Evolutionary conservation across 768 basidiomycete species (phyloP).

Genomic region (Lentinula boryana): DNA sequence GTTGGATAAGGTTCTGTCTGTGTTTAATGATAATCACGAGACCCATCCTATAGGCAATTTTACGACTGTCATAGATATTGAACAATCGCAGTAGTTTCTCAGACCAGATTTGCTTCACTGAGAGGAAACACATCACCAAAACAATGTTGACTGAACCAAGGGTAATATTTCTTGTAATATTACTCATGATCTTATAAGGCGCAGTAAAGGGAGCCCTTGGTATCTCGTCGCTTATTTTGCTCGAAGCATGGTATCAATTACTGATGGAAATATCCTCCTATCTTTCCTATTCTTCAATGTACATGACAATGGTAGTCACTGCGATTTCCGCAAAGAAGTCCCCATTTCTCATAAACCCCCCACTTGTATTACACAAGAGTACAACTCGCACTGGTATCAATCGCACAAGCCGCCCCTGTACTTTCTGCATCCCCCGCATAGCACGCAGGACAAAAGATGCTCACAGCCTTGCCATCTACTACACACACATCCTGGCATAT

Average conservation of each 20-base stretch:
- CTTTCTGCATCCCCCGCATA: background rate
- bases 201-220: no score
- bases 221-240: no score
- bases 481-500: background rate
- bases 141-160: no score
- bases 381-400: background rate
- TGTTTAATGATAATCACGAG: background rate
- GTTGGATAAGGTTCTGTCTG: background rate
- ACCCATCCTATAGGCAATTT: background rate
- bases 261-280: no score
- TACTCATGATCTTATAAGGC: no score
- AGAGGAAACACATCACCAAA: background rate
- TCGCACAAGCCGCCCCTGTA: background rate
- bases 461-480: background rate
- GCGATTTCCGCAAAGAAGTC: no score
- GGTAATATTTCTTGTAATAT: no score
- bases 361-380: background rate
- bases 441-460: background rate
- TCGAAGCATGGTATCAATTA: no score
- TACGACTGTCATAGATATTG: background rate
- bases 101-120: background rate
- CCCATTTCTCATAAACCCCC: no score
- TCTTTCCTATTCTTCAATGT: no score
- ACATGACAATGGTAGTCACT: no score
- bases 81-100: background rate